A percentile compares a stretch with the other conserved stretches of the same genome.
These are phyloP conservation scores for Fusarium sp. DNA, from an alignment of 2,329 filamentous ascomycete species.

Conservation along the genomic window DNA sequence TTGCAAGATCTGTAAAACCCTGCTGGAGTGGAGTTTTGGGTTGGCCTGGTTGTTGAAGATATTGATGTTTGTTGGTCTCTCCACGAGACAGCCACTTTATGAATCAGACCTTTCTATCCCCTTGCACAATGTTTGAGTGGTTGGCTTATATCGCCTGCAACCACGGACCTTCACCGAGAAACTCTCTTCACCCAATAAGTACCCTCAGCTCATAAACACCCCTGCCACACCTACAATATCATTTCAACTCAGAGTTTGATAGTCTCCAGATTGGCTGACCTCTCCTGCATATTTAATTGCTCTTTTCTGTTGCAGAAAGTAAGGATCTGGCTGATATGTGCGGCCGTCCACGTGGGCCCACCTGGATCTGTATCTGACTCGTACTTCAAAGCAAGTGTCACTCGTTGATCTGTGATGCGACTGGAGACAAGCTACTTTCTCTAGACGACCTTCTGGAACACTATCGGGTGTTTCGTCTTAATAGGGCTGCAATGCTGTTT, in stretches of 20 bases:
- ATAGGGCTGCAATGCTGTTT: not conserved
- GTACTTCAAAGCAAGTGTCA: not conserved
- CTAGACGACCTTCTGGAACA: constrained; percentile 8
- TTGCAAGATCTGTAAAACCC: too few relatives aligned
- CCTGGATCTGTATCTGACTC: constrained; percentile 14
- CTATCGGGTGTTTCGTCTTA: not conserved
- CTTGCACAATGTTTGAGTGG: too few relatives aligned
- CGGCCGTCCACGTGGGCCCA: constrained; percentile 18
- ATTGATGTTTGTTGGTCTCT: too few relatives aligned
- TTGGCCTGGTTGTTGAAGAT: too few relatives aligned
- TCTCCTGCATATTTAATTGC: not conserved
- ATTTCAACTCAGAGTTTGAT: not conserved
- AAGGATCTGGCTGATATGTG: constrained; percentile 12
- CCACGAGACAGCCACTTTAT: too few relatives aligned
- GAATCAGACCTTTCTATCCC: too few relatives aligned
- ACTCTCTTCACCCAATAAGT: not conserved
- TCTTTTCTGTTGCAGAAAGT: not conserved
- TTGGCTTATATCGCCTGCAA: too few relatives aligned
- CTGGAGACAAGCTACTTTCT: constrained; percentile 1
- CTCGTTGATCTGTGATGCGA: constrained; percentile 7
- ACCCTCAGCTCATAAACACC: not conserved
- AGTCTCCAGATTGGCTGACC: not conserved
- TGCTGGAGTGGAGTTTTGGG: too few relatives aligned
- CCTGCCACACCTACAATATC: not conserved
- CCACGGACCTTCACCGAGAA: too few relatives aligned